These are phyloP conservation scores for Evernia prunastri DNA, from an alignment of 495 filamentous ascomycete genomes.

Conservation along the genomic window DNA sequence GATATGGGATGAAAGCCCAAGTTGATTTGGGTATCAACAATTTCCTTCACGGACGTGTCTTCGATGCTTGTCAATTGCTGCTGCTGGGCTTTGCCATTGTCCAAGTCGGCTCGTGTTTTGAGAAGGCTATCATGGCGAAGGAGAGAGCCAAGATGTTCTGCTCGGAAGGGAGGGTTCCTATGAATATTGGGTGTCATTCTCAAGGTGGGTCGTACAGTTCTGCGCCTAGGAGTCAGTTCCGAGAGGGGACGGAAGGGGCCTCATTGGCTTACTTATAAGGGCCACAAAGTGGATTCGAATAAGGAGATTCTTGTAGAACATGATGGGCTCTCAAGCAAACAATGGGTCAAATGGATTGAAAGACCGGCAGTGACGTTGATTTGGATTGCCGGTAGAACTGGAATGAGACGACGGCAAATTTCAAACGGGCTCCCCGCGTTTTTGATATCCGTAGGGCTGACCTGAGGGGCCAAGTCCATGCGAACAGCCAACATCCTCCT, in stretches of 20 bases:
- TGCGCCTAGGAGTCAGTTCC: background rate
- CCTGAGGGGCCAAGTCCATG: no score
- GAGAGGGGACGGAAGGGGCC: background rate
- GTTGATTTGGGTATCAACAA: conserved; percentile 58
- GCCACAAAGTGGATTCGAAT: background rate
- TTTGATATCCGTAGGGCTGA: no score
- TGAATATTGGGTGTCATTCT: conserved; percentile 27
- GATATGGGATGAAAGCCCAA: conserved; percentile 63
- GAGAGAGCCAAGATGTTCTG: conserved; percentile 78
- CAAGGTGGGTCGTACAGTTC: conserved; percentile 12
- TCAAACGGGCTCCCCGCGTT: no score
- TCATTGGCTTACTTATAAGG: background rate
- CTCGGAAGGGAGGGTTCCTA: conserved; percentile 67
- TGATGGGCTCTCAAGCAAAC: background rate
- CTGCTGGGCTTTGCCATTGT: conserved; percentile 41
- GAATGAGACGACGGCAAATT: no score
- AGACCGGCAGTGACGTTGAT: background rate
- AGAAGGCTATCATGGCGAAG: conserved; percentile 66
- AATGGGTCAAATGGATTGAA: no score
- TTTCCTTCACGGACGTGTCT: conserved; percentile 59
- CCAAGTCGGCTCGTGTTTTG: conserved; percentile 52
- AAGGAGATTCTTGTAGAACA: background rate
- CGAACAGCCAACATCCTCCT: no score
- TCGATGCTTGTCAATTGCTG: conserved; percentile 46
- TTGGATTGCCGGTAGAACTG: no score